phyloP scores from a whole-genome alignment of 352 stramenopile species.

The Phytophthora niederhauseri region DNA sequence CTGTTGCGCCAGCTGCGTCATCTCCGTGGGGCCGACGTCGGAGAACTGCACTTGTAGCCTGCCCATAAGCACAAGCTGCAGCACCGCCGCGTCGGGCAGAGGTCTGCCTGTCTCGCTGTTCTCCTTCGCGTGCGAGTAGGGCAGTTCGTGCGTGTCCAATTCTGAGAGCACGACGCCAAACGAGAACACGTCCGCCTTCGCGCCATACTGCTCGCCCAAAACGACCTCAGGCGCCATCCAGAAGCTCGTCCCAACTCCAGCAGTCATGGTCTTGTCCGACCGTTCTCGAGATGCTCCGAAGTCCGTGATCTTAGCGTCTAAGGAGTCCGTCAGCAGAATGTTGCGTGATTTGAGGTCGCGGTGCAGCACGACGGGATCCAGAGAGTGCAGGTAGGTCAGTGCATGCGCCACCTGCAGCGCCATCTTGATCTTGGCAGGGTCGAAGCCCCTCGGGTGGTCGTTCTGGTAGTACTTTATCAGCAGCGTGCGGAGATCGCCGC shows the following conservation, averaged over 20 bases:
- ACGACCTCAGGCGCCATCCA: constrained; percentile 51
- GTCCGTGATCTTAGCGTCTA: constrained; percentile 53
- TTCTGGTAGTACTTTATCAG: constrained; percentile 27
- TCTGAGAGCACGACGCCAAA: constrained; percentile 47
- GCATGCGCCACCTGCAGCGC: constrained; percentile 47
- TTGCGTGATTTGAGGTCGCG: constrained; percentile 80
- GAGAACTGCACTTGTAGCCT: constrained; percentile 51
- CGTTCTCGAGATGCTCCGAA: constrained; percentile 38
- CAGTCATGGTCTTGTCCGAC: constrained; percentile 39
- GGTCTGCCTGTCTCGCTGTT: constrained; percentile 31
- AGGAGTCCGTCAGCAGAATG: constrained; percentile 44
- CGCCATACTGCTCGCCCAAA: constrained; percentile 37
- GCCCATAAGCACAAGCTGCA: constrained; percentile 55
- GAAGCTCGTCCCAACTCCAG: constrained; percentile 39
- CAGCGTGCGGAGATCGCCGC: constrained; percentile 43
- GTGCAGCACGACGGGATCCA: constrained; percentile 51
- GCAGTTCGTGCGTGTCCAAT: constrained; percentile 42
- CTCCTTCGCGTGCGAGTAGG: constrained; percentile 40
- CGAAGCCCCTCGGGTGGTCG: constrained; percentile 30
- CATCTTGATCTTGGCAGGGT: constrained; percentile 42
- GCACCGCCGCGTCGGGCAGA: constrained; percentile 47
- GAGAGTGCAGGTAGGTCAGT: constrained; percentile 54
- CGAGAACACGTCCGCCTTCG: constrained; percentile 39
- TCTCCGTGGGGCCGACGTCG: constrained; percentile 34
- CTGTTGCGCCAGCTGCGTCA: constrained; percentile 48